Conservation (phyloP, 352 stramenopile genomes). For the Elongisporangium senticosum region DNA sequence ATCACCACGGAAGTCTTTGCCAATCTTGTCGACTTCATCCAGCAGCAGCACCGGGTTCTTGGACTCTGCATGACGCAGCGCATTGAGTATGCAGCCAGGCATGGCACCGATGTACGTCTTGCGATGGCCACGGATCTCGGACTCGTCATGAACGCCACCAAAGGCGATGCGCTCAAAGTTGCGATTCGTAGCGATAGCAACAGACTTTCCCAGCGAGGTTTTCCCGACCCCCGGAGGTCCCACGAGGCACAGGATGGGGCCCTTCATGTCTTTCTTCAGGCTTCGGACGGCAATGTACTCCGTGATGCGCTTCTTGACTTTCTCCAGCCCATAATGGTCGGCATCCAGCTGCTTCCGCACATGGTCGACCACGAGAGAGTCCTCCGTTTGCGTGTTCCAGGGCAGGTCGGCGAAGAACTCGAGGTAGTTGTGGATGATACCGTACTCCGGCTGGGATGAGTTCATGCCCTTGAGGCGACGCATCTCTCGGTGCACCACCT, state of each 20-base stretch:
- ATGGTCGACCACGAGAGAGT: slow-evolving; percentile 48
- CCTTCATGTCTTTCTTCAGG: slow-evolving; percentile 78
- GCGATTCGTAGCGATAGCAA: slow-evolving; percentile 65
- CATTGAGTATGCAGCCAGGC: slow-evolving; percentile 79
- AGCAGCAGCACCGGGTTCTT: slow-evolving; percentile 77
- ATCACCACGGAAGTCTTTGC: slow-evolving; percentile 65
- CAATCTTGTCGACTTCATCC: slow-evolving; percentile 87
- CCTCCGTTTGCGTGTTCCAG: slow-evolving; percentile 48
- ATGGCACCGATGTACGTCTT: slow-evolving; percentile 87
- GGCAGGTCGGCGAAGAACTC: slow-evolving; percentile 77
- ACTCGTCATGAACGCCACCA: slow-evolving; percentile 77
- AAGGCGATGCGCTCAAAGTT: slow-evolving; percentile 76
- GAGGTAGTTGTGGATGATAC: slow-evolving; percentile 76
- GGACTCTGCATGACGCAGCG: slow-evolving; percentile 64
- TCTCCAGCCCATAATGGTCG: slow-evolving; percentile 79
- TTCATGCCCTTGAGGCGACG: slow-evolving; percentile 69
- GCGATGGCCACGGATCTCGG: slow-evolving; percentile 79
- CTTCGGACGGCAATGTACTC: slow-evolving; percentile 84
- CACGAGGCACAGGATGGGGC: slow-evolving; percentile 85
- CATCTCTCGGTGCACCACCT: slow-evolving; percentile 58
- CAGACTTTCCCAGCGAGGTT: slow-evolving; percentile 77
- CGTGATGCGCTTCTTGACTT: slow-evolving; percentile 82
- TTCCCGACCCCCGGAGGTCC: slow-evolving; percentile 83
- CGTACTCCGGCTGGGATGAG: slow-evolving; percentile 70
- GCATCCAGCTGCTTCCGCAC: slow-evolving; percentile 63